These are phyloP conservation scores for Flaveria robusta DNA, from an alignment of 129 eudicot species.

Conservation along the genomic window DNA sequence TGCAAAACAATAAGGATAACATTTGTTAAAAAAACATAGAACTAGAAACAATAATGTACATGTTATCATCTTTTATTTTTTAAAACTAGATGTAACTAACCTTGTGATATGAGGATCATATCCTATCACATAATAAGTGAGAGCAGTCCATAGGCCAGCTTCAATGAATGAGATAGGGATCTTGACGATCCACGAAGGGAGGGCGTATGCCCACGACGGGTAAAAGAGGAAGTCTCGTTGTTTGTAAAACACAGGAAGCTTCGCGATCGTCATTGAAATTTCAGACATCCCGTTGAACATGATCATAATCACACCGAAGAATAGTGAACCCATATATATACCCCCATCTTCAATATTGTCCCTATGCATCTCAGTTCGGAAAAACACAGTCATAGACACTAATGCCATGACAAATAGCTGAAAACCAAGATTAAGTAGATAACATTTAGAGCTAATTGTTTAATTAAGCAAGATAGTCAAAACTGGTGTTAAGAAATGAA, in stretches of 20 bases:
- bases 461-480: not conserved
- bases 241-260: conserved; percentile 82
- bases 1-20: conserved; percentile 23
- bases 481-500: not conserved
- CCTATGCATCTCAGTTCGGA: conserved; percentile 57
- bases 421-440: not conserved
- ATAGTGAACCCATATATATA: conserved; percentile 46
- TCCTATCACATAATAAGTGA: conserved; percentile 69
- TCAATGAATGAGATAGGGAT: conserved; percentile 67
- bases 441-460: not conserved
- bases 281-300: conserved; percentile 74
- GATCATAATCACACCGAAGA: conserved; percentile 34
- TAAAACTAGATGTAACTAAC: conserved; percentile 36
- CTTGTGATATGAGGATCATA: conserved; percentile 66
- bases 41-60: conserved; percentile 13
- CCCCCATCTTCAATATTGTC: conserved; percentile 38
- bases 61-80: not conserved
- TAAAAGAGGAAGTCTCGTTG: conserved; percentile 74
- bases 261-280: conserved; percentile 58
- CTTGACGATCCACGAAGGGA: conserved; percentile 66
- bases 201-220: conserved; percentile 74
- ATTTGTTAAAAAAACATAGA: not conserved
- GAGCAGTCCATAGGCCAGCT: conserved; percentile 46
- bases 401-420: conserved; percentile 51
- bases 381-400: conserved; percentile 57